Base-by-base conservation (phyloP, 2,329 filamentous ascomycete genomes). In the Aureobasidium zeae region DNA sequence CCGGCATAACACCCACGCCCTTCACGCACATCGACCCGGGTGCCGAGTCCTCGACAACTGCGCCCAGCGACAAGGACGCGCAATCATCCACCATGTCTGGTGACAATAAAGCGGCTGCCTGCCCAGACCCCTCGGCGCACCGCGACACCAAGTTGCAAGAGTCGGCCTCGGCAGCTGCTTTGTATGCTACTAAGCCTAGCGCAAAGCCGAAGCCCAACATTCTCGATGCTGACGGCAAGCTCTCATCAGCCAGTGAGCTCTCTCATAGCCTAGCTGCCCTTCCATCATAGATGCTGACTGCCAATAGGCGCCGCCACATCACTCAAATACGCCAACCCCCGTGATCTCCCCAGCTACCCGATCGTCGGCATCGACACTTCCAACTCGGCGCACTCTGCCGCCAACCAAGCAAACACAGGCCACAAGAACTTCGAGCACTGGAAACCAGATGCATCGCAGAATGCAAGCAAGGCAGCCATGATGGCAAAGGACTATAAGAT, bases 291-390 rank as follows among this genome's bases (percentile, higher is more conserved):
- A 36, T 45, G 38, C 46, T 55, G 25, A 56, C 53, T 37, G n/a
- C 13, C 16, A 29, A 13, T 49, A 78, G 75, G 75, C 52, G 75
- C 75, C 42, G 74, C 75, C 15, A 63, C 73, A 37, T 77, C 73
- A 42, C 67, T 87, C 48, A 82, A 79, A 60, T 83, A 86, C 68
- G 83, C 83, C 48, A 73, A 76, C 55, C 76, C 83, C 31, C 71
- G 77, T 56, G 79, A 84, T 53, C 73, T 91, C 16, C 85, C 85
- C 26, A 83, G 81, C 55, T 89, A 73, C 55, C 83, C 85, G 10
- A 79, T 81, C 8, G 60, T 71, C 46, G 81, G 83, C 26, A 69
- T 86, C 39, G 59, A 68, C 45, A 63, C 68, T 34, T 66, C 63
- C 30, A 63, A 70, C 39, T 85, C 84, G 45, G 85, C 84, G 48